phyloP scores from a whole-genome alignment of 2,329 filamentous ascomycete species.

The Beauveria sp. region DNA sequence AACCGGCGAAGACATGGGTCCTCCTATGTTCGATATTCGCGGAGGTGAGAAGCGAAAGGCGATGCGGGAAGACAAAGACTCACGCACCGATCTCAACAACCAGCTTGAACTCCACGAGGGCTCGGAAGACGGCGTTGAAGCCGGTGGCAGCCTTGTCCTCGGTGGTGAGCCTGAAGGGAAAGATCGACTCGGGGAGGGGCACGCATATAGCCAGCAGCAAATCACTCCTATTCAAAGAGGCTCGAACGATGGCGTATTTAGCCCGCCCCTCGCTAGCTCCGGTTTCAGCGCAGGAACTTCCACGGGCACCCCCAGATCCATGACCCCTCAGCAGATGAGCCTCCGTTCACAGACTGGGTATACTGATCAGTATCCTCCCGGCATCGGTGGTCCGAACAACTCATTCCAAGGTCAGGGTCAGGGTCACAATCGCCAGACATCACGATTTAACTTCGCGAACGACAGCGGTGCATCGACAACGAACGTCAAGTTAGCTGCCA shows the following conservation, averaged over 20 bases:
- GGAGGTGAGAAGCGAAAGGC: constrained; percentile 76
- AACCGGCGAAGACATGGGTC: constrained; percentile 29
- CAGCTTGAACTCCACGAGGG: constrained; percentile 35
- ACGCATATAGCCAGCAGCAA: constrained; percentile 55
- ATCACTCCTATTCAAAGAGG: constrained; percentile 64
- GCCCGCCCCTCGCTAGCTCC: constrained; percentile 39
- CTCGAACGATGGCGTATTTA: constrained; percentile 45
- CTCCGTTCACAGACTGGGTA: constrained; percentile 57
- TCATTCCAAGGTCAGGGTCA: constrained; percentile 45
- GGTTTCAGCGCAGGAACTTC: constrained; percentile 41
- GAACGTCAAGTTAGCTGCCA: constrained; percentile 68
- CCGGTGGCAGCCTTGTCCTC: constrained; percentile 75
- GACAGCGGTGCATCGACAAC: constrained; percentile 48
- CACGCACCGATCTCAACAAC: constrained; percentile 42
- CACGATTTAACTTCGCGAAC: constrained; percentile 80
- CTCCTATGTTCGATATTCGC: constrained; percentile 73
- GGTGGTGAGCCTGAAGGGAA: constrained; percentile 88
- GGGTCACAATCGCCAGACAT: constrained; percentile 74
- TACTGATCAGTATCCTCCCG: constrained; percentile 52
- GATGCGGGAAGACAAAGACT: constrained; percentile 65
- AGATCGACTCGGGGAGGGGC: constrained; percentile 45
- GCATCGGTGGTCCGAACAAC: constrained; percentile 39
- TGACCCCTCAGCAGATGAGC: constrained; percentile 73
- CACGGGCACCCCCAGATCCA: constrained; percentile 54
- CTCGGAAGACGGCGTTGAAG: constrained; percentile 70